phyloP scores from a whole-genome alignment of 176 grass and related monocot genomes.

The Poa pratensis region DNA sequence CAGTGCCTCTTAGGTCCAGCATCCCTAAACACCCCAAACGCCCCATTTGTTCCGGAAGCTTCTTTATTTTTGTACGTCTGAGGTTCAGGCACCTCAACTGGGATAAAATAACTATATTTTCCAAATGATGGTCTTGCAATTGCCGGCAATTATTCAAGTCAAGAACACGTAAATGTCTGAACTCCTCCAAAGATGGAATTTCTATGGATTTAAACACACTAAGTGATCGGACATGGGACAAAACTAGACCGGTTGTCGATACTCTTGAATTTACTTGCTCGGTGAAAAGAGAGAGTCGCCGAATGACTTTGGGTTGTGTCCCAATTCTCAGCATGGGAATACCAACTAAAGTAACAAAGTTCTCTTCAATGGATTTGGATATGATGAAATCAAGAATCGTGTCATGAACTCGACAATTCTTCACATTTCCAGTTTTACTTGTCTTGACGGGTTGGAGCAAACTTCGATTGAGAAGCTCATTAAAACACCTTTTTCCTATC shows the following conservation, averaged over 20 bases:
- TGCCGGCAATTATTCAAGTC: too few relatives aligned
- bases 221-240: neutral
- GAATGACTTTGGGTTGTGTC: neutral
- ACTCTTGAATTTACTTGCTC: neutral
- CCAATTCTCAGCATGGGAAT: too few relatives aligned
- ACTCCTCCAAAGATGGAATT: too few relatives aligned
- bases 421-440: neutral
- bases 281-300: neutral
- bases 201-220: neutral
- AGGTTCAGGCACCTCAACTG: too few relatives aligned
- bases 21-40: too few relatives aligned
- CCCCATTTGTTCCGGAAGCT: too few relatives aligned
- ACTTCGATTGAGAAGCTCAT: slow-evolving; percentile 13
- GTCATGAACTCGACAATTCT: neutral
- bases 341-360: slow-evolving; percentile 14
- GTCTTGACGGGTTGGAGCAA: neutral
- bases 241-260: neutral
- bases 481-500: neutral
- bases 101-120: too few relatives aligned
- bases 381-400: slow-evolving; percentile 10
- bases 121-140: too few relatives aligned
- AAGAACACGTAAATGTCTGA: too few relatives aligned
- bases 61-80: too few relatives aligned
- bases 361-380: slow-evolving; percentile 6
- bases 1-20: too few relatives aligned